Conservation (phyloP, 768 basidiomycete genomes). For the Mycena metata region DNA sequence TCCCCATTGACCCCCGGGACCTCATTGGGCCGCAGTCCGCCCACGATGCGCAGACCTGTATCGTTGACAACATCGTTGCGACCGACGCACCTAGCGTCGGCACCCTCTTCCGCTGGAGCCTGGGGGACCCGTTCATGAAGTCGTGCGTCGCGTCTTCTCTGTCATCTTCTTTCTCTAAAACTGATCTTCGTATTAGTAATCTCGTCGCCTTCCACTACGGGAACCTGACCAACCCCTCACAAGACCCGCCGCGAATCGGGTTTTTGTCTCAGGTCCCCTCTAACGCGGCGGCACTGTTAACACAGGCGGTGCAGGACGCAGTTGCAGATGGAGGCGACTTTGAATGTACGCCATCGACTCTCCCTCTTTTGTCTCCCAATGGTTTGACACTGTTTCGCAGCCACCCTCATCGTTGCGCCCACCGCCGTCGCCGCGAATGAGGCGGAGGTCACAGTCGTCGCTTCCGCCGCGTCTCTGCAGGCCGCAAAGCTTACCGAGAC, state of each 20-base stretch:
- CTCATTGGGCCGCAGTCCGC: slow-evolving; percentile 61
- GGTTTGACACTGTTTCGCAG: slow-evolving; percentile 32
- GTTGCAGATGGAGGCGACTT: slow-evolving; percentile 54
- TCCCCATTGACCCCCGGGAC: slow-evolving; percentile 80
- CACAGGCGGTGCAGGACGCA: slow-evolving; percentile 54
- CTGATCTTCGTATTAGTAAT: slow-evolving; percentile 53
- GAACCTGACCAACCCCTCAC: slow-evolving; percentile 75
- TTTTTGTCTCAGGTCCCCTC: slow-evolving; percentile 72
- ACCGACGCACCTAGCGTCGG: slow-evolving; percentile 72
- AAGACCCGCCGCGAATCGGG: slow-evolving; percentile 78
- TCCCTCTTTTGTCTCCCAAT: no score
- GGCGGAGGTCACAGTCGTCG: slow-evolving; percentile 38
- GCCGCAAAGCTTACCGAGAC: slow-evolving; percentile 25
- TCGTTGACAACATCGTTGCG: slow-evolving; percentile 65
- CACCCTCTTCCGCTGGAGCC: slow-evolving; percentile 75
- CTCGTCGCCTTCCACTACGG: slow-evolving; percentile 80
- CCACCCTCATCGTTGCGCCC: slow-evolving; percentile 52
- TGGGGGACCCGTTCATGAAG: slow-evolving; percentile 80
- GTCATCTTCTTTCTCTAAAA: background rate
- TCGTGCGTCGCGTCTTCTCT: slow-evolving; percentile 60
- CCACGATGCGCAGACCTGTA: slow-evolving; percentile 59
- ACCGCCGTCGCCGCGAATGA: slow-evolving; percentile 49
- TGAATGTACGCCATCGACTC: slow-evolving; percentile 46
- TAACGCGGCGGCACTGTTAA: slow-evolving; percentile 59
- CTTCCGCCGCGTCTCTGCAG: slow-evolving; percentile 15